Percentiles rank a stretch among this genome's conserved stretches.
These are phyloP conservation scores for Raphanus raphanistrum DNA, from an alignment of 345 rosid genomes.

Conservation along the genomic window DNA sequence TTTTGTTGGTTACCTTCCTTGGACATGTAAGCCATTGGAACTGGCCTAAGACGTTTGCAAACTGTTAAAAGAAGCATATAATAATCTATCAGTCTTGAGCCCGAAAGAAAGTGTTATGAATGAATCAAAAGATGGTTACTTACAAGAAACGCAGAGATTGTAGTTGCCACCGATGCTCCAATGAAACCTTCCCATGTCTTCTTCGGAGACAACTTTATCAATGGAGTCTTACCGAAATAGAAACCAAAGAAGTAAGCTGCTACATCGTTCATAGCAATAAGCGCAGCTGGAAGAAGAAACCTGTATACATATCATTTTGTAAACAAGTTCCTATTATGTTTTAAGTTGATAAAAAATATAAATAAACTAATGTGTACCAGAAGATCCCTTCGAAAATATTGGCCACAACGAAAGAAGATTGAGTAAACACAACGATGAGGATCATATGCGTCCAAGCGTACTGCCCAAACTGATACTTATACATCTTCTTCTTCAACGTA, in stretches of 20 bases:
- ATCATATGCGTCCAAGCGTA: slow-evolving; percentile 99
- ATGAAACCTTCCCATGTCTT: slow-evolving; percentile 99
- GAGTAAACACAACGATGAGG: slow-evolving; percentile 87
- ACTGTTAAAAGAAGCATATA: slow-evolving; percentile 49
- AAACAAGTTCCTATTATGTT: slow-evolving; percentile 40
- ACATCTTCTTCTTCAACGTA: slow-evolving; percentile 89
- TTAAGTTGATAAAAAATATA: slow-evolving; percentile 17
- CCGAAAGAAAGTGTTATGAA: neutral
- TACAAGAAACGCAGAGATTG: slow-evolving; percentile 83
- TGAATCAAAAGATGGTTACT: slow-evolving; percentile 25
- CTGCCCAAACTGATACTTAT: slow-evolving; percentile 98
- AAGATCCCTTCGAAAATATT: slow-evolving; percentile 93
- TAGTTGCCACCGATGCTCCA: slow-evolving; percentile 86
- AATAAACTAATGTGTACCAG: slow-evolving; percentile 51
- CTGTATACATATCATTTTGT: slow-evolving; percentile 41
- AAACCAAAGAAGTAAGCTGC: slow-evolving; percentile 88
- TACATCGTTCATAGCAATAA: slow-evolving; percentile 85
- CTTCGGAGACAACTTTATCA: slow-evolving; percentile 92
- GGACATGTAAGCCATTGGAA: slow-evolving; percentile 95
- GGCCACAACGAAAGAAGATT: slow-evolving; percentile 88
- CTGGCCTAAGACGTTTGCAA: slow-evolving; percentile 73
- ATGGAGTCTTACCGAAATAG: slow-evolving; percentile 90
- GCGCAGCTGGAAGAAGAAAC: slow-evolving; percentile 95
- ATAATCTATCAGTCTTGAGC: slow-evolving; percentile 7
- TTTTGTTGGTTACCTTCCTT: slow-evolving; percentile 58